Evolutionary conservation across 1,284 basidiomycete species (phyloP).

Genomic region (Porodaedalea pini): DNA sequence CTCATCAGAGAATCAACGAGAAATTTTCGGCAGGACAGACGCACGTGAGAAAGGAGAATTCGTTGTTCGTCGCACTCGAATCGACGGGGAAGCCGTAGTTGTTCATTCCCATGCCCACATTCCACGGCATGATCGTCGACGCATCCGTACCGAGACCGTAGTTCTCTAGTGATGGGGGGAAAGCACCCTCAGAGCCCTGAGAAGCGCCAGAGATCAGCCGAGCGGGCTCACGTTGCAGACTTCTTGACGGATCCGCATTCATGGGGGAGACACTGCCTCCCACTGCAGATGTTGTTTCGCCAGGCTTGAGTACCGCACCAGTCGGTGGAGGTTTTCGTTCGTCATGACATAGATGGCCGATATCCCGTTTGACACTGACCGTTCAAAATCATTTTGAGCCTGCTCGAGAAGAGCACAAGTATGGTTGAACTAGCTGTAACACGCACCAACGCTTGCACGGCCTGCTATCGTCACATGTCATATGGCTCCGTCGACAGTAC

Average conservation of each 20-base stretch:
- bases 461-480: slow-evolving; percentile 88
- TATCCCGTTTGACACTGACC: slow-evolving; percentile 83
- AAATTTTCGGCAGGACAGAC: slow-evolving; percentile 28
- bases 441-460: slow-evolving; percentile 88
- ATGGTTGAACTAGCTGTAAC: neutral
- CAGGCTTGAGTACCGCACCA: slow-evolving; percentile 41
- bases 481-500: slow-evolving; percentile 90
- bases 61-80: slow-evolving; percentile 39
- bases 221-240: slow-evolving; percentile 15
- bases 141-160: slow-evolving; percentile 17
- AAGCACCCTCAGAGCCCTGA: slow-evolving; percentile 8
- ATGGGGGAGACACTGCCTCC: slow-evolving; percentile 24
- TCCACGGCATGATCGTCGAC: slow-evolving; percentile 21
- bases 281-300: slow-evolving; percentile 22
- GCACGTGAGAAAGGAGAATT: slow-evolving; percentile 78
- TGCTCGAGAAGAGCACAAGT: too few relatives aligned
- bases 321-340: slow-evolving; percentile 59
- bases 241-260: slow-evolving; percentile 15
- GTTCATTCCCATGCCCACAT: neutral
- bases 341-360: slow-evolving; percentile 87
- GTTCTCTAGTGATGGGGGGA: slow-evolving; percentile 13
- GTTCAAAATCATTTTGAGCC: neutral
- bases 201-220: slow-evolving; percentile 1
- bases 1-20: neutral
- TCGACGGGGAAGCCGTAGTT: slow-evolving; percentile 15